A percentile compares a stretch with the other conserved stretches of the same genome.
Evolutionary conservation across 768 basidiomycete genomes (phyloP).

Genomic region (Tricholoma flavovirens): DNA sequence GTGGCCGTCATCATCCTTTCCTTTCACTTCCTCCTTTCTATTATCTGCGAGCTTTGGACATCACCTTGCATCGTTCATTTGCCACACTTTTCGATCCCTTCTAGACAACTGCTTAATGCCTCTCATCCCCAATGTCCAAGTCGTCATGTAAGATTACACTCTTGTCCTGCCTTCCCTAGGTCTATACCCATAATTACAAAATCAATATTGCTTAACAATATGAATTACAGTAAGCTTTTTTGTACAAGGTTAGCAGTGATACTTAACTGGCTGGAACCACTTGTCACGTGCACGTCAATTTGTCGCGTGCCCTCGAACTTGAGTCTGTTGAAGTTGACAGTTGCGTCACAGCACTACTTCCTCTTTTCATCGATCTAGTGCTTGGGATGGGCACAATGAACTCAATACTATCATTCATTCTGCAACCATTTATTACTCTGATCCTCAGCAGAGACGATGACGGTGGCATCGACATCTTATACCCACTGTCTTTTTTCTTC

Average conservation of each 20-base stretch:
- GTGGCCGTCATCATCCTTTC: not conserved
- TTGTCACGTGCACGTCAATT: not conserved
- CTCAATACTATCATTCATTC: conserved; percentile 39
- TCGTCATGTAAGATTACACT: conserved; percentile 6
- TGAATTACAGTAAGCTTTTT: too few relatives aligned
- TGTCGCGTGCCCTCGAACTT: not conserved
- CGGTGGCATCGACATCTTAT: conserved; percentile 54
- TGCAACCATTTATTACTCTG: conserved; percentile 50
- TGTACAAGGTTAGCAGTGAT: too few relatives aligned
- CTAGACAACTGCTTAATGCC: conserved; percentile 18
- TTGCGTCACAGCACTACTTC: not conserved
- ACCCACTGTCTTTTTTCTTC: conserved; percentile 64
- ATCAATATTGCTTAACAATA: too few relatives aligned
- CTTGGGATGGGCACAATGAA: conserved; percentile 30
- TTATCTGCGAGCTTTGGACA: conserved; percentile 2
- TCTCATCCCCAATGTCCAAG: conserved; percentile 5
- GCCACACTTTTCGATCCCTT: not conserved
- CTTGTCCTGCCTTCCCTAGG: conserved; percentile 1
- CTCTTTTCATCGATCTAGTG: not conserved
- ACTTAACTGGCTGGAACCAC: too few relatives aligned
- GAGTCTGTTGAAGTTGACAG: conserved; percentile 2
- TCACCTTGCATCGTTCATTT: not conserved
- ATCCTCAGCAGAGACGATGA: conserved; percentile 45
- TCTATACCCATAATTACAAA: conserved; percentile 16
- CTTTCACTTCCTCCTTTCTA: not conserved